These are phyloP conservation scores for Ramaria rubella DNA, from an alignment of 768 basidiomycete species.

Conservation along the genomic window DNA sequence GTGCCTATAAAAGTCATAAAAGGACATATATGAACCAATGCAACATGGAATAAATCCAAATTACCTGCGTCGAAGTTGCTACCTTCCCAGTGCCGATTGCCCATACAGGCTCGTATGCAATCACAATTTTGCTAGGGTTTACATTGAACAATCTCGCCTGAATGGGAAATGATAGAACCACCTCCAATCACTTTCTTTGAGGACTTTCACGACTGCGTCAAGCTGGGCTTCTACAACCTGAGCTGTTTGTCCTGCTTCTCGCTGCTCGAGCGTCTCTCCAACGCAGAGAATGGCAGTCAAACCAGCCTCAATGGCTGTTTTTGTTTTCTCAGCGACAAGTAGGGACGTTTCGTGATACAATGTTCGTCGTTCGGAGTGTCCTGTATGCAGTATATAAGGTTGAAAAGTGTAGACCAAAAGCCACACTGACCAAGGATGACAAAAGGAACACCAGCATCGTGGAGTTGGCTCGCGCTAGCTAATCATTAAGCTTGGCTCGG, in stretches of 20 bases:
- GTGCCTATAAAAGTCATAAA: slow-evolving; percentile 52
- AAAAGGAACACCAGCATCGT: slow-evolving; percentile 80
- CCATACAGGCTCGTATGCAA: slow-evolving; percentile 98
- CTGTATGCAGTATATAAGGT: slow-evolving; percentile 28
- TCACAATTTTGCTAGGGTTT: slow-evolving; percentile 66
- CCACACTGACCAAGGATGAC: slow-evolving; percentile 75
- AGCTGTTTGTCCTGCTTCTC: slow-evolving; percentile 72
- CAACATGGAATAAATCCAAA: not conserved
- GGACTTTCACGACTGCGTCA: slow-evolving; percentile 57
- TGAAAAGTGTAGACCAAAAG: not conserved
- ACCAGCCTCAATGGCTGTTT: slow-evolving; percentile 66
- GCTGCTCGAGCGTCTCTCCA: slow-evolving; percentile 86
- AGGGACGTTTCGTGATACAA: slow-evolving; percentile 86
- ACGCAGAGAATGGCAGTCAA: slow-evolving; percentile 92
- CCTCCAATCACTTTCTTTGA: slow-evolving; percentile 74
- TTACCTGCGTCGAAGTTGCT: slow-evolving; percentile 58
- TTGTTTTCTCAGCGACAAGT: slow-evolving; percentile 79
- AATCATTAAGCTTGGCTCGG: slow-evolving; percentile 1
- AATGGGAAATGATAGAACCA: slow-evolving; percentile 31
- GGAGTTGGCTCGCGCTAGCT: slow-evolving; percentile 71
- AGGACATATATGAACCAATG: not conserved
- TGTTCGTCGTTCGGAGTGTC: slow-evolving; percentile 94
- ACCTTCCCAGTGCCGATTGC: slow-evolving; percentile 98
- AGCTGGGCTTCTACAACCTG: slow-evolving; percentile 80
- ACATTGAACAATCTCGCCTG: not conserved